Conservation (phyloP, 2,329 filamentous ascomycete genomes). For the Aspergillus costaricaensis region DNA sequence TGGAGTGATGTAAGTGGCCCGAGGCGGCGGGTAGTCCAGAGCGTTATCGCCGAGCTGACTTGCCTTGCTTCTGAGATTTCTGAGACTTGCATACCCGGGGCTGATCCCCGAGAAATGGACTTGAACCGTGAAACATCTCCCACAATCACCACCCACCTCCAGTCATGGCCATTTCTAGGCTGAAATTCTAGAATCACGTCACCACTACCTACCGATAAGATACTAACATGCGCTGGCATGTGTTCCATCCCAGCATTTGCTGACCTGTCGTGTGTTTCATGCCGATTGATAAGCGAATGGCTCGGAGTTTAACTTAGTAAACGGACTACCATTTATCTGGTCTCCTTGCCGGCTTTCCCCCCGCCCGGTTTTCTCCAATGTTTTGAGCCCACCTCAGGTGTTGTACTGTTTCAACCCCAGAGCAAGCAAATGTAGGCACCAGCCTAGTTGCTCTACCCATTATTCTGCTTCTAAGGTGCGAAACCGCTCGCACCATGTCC, state of each 20-base stretch:
- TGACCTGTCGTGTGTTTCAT: background rate
- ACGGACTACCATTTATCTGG: background rate
- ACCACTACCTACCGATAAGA: background rate
- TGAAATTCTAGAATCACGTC: background rate
- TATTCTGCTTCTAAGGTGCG: background rate
- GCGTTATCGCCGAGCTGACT: background rate
- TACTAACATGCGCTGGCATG: too few relatives aligned
- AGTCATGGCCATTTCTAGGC: background rate
- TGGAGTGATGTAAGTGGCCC: background rate
- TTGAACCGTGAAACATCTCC: background rate
- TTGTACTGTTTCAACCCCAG: background rate
- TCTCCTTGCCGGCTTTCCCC: background rate
- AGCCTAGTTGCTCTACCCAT: background rate
- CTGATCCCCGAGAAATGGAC: background rate
- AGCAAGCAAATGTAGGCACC: background rate
- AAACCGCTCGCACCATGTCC: background rate
- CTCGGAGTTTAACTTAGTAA: too few relatives aligned
- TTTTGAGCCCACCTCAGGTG: background rate
- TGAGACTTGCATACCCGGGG: background rate
- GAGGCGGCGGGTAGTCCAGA: background rate
- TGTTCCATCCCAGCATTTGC: background rate
- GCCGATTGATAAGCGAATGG: conserved; percentile 6
- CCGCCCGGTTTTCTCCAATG: background rate
- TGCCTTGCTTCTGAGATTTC: background rate
- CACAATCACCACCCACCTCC: background rate